These are phyloP conservation scores for Tylopilus intermedius DNA, from an alignment of 768 basidiomycete genomes.

Conservation along the genomic window DNA sequence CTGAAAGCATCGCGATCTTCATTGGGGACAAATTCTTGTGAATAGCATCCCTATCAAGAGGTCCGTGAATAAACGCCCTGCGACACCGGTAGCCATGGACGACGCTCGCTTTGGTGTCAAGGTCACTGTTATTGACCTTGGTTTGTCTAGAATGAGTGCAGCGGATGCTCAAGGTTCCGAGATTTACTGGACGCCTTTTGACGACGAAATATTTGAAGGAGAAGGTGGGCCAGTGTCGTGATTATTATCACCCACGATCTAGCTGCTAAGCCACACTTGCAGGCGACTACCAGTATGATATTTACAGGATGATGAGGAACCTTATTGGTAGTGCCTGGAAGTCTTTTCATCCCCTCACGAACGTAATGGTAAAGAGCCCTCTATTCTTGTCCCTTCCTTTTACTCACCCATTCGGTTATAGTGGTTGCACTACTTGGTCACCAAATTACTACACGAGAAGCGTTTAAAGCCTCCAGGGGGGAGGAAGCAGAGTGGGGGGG, in stretches of 20 bases:
- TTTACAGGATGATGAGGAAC: constrained; percentile 83
- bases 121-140: constrained; percentile 90
- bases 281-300: constrained; percentile 93
- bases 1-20: constrained; percentile 92
- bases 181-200: constrained; percentile 74
- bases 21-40: constrained; percentile 94
- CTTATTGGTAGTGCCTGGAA: constrained; percentile 65
- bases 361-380: constrained; percentile 69
- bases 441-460: constrained; percentile 69
- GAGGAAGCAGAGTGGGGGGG: constrained; percentile 34
- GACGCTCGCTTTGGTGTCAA: constrained; percentile 59
- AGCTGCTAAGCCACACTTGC: constrained; percentile 13
- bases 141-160: constrained; percentile 79
- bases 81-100: constrained; percentile 54
- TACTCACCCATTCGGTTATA: constrained; percentile 31
- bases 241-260: neutral
- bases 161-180: constrained; percentile 42
- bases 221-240: constrained; percentile 53
- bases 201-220: constrained; percentile 88
- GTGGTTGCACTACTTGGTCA: constrained; percentile 88
- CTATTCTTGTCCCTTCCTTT: neutral
- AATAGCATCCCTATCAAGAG: constrained; percentile 43
- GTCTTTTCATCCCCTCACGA: constrained; percentile 74
- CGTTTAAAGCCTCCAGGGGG: constrained; percentile 51
- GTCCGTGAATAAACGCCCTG: constrained; percentile 30